phyloP scores from a whole-genome alignment of 768 basidiomycete species.

The Russula compacta region DNA sequence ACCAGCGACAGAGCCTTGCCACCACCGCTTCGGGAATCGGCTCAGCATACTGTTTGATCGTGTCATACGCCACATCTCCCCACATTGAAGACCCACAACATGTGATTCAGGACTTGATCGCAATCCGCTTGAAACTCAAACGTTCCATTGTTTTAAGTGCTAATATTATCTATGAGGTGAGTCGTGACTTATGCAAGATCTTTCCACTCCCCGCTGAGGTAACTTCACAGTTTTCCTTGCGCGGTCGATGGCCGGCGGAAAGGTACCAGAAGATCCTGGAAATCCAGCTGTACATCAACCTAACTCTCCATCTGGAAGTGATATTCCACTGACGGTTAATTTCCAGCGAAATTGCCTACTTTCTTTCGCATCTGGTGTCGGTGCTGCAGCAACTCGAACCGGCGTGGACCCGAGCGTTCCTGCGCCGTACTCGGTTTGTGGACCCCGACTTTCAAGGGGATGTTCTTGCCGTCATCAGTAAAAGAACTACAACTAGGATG shows the following conservation, averaged over 20 bases:
- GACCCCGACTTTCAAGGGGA: constrained; percentile 82
- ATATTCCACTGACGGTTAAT: constrained; percentile 11
- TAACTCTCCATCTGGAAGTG: background rate
- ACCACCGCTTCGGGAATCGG: constrained; percentile 63
- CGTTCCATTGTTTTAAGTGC: constrained; percentile 45
- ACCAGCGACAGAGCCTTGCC: constrained; percentile 62
- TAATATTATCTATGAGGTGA: constrained; percentile 62
- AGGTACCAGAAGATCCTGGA: constrained; percentile 64
- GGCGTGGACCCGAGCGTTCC: constrained; percentile 68
- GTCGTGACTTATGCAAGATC: constrained; percentile 13
- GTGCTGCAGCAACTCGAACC: constrained; percentile 64
- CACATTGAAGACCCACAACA: constrained; percentile 40
- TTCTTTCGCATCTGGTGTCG: constrained; percentile 66
- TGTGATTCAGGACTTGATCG: constrained; percentile 59
- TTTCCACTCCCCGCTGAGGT: background rate
- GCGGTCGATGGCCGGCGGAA: constrained; percentile 73
- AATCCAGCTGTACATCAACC: constrained; percentile 47
- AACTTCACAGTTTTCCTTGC: constrained; percentile 52
- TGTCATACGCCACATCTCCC: constrained; percentile 59
- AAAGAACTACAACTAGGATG: constrained; percentile 19
- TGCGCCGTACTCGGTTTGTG: constrained; percentile 62
- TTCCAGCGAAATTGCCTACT: constrained; percentile 54
- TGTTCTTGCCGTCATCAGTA: constrained; percentile 72
- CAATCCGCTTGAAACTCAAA: constrained; percentile 64
- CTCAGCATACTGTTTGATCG: constrained; percentile 61